These are phyloP conservation scores for Metschnikowia baotianmanensis DNA, from an alignment of 805 yeast species.

Conservation along the genomic window DNA sequence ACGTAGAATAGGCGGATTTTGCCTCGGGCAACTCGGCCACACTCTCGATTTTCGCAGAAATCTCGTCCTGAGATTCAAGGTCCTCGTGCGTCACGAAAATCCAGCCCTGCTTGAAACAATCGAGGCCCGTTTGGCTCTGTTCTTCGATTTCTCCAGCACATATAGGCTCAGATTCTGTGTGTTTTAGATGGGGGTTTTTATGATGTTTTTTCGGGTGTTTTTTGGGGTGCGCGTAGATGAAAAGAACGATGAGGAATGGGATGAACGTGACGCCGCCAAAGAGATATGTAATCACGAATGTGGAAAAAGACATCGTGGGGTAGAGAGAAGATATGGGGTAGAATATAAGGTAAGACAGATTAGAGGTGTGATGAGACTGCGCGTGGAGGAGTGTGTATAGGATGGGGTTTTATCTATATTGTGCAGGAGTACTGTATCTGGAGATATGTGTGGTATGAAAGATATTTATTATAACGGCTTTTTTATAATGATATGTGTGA, in stretches of 20 bases:
- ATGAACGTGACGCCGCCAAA: conserved; percentile 82
- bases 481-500: too few relatives aligned
- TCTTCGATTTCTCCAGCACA: conserved; percentile 69
- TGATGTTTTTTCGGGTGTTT: conserved; percentile 21
- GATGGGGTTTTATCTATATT: too few relatives aligned
- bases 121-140: conserved; percentile 55
- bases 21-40: conserved; percentile 41
- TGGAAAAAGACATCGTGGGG: conserved; percentile 9
- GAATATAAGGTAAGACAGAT: too few relatives aligned
- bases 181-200: too few relatives aligned
- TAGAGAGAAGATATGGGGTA: too few relatives aligned
- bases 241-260: conserved; percentile 49
- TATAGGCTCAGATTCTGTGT: conserved; percentile 27
- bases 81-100: conserved; percentile 79
- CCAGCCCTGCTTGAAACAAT: conserved; percentile 72
- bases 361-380: too few relatives aligned
- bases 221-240: conserved; percentile 42
- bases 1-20: conserved; percentile 58
- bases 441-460: too few relatives aligned
- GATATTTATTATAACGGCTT: too few relatives aligned
- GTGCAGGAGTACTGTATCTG: too few relatives aligned
- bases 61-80: conserved; percentile 44
- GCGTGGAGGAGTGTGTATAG: too few relatives aligned
- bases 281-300: conserved; percentile 50
- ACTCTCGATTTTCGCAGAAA: conserved; percentile 43